Evolutionary conservation across 2,329 filamentous ascomycete genomes (phyloP).

Genomic region (Fusarium sp.): DNA sequence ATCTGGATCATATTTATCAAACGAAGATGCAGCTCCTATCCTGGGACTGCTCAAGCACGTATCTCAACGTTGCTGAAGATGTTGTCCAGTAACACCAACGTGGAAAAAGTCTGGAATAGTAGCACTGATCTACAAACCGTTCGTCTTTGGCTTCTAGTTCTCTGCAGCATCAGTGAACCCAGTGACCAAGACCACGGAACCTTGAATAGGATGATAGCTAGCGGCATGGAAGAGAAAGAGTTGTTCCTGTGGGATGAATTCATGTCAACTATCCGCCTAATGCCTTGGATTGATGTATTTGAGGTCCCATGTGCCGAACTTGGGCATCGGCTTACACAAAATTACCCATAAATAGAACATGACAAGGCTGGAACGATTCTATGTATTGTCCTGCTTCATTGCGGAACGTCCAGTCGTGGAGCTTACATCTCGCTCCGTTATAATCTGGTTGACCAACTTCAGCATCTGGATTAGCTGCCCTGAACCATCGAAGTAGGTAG

Average conservation of each 20-base stretch:
- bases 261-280: not conserved
- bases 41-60: conserved; percentile 10
- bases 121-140: not conserved
- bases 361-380: too few species aligned
- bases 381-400: too few species aligned
- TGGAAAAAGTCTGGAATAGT: not conserved
- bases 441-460: too few species aligned
- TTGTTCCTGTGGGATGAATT: not conserved
- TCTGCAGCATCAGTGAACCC: conserved; percentile 11
- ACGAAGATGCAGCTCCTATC: conserved; percentile 22
- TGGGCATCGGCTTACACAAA: not conserved
- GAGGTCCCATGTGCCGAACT: not conserved
- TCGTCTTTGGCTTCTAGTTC: conserved; percentile 20
- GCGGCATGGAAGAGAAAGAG: not conserved
- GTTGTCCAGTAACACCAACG: not conserved
- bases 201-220: conserved; percentile 4
- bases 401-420: too few species aligned
- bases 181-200: not conserved
- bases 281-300: conserved; percentile 14
- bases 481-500: too few species aligned
- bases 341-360: too few species aligned
- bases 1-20: conserved; percentile 22
- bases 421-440: too few species aligned
- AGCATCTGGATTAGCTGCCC: too few species aligned
- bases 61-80: conserved; percentile 8